These are phyloP conservation scores for Penicillium paxilli DNA, from an alignment of 495 filamentous ascomycete species.

Conservation along the genomic window DNA sequence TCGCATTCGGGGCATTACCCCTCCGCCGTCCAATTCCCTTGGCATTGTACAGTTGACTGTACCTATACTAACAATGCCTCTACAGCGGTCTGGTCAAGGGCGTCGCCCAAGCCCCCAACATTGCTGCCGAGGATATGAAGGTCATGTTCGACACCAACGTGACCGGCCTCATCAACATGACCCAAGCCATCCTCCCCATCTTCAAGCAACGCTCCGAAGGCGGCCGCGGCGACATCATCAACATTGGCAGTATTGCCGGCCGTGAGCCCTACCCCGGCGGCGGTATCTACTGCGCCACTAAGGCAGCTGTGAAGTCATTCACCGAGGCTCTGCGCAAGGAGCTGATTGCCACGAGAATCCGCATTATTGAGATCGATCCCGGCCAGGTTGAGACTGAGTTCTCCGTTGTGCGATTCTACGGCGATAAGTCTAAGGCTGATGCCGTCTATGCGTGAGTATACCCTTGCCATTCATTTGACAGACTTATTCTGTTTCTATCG, in stretches of 20 bases:
- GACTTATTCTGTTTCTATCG: too few species aligned
- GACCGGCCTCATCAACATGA: constrained; percentile 94
- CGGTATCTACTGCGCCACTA: constrained; percentile 94
- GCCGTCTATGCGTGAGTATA: constrained; percentile 82
- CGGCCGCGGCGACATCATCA: constrained; percentile 91
- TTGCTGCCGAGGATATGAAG: constrained; percentile 78
- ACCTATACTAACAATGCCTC: constrained; percentile 6
- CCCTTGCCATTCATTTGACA: neutral
- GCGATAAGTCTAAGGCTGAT: constrained; percentile 93
- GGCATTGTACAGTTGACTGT: too few species aligned
- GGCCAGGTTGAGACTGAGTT: constrained; percentile 99
- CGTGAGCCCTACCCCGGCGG: constrained; percentile 88
- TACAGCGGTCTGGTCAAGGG: constrained; percentile 81
- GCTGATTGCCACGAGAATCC: constrained; percentile 80
- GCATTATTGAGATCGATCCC: constrained; percentile 91
- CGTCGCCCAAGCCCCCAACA: constrained; percentile 81
- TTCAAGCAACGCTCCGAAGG: constrained; percentile 79
- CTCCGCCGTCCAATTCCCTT: too few species aligned
- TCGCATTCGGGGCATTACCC: too few species aligned
- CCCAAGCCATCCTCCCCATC: constrained; percentile 83
- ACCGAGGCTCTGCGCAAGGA: constrained; percentile 88
- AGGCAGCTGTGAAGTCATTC: constrained; percentile 88
- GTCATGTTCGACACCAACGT: constrained; percentile 93
- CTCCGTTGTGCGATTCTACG: constrained; percentile 87
- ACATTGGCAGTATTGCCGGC: constrained; percentile 93